These are phyloP conservation scores for Fraxinus americana DNA, from an alignment of 257 asterid genomes.

Conservation along the genomic window DNA sequence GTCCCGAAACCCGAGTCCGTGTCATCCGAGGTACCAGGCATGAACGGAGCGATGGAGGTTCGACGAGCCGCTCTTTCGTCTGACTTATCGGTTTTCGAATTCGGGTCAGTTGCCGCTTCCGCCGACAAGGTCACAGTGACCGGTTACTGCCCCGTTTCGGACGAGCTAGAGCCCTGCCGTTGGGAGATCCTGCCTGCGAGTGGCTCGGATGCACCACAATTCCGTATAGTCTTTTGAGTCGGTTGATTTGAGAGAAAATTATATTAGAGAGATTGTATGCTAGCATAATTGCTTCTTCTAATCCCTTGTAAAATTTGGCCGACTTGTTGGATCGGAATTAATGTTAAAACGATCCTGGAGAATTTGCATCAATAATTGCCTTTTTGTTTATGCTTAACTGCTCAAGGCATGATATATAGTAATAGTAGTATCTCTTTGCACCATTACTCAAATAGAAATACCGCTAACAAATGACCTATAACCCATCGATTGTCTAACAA, in stretches of 20 bases:
- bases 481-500: no score
- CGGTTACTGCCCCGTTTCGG: constrained; percentile 49
- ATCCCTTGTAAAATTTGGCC: not conserved
- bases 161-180: constrained; percentile 50
- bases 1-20: constrained; percentile 20
- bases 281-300: not conserved
- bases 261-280: not conserved
- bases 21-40: constrained; percentile 29
- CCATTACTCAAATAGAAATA: no score
- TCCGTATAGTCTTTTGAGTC: constrained; percentile 41
- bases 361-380: not conserved
- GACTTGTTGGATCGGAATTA: not conserved
- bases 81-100: constrained; percentile 36
- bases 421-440: not conserved
- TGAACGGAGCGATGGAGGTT: constrained; percentile 54
- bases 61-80: constrained; percentile 30
- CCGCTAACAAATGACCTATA: no score
- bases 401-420: not conserved
- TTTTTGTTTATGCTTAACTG: not conserved
- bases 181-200: constrained; percentile 45
- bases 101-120: constrained; percentile 45
- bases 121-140: constrained; percentile 40
- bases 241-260: not conserved
- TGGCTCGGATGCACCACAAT: constrained; percentile 42
- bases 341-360: not conserved